Evolutionary conservation across 495 filamentous ascomycete species (phyloP).

Genomic region (Aspergillus mulundensis): DNA sequence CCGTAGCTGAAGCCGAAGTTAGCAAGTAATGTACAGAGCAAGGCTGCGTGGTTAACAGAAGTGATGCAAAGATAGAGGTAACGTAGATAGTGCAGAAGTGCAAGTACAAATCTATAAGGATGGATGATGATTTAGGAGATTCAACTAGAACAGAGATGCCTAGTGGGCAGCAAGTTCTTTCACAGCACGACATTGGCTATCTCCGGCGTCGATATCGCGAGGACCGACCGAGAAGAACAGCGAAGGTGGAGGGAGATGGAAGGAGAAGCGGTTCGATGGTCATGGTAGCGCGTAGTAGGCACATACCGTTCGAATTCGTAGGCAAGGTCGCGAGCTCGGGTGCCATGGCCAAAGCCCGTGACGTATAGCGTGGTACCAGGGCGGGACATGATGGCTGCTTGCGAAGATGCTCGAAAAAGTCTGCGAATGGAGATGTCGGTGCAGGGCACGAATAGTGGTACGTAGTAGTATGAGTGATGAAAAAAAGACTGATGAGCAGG

Average conservation of each 20-base stretch:
- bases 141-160: background rate
- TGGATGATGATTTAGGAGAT: background rate
- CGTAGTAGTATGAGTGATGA: background rate
- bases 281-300: slow-evolving; percentile 35
- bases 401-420: background rate
- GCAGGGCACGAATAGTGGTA: background rate
- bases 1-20: slow-evolving; percentile 69
- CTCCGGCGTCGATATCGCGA: slow-evolving; percentile 22
- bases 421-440: background rate
- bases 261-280: slow-evolving; percentile 25
- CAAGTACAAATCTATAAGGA: background rate
- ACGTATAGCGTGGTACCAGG: slow-evolving; percentile 95
- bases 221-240: slow-evolving; percentile 17
- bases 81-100: background rate
- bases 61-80: background rate
- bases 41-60: background rate
- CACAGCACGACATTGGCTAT: slow-evolving; percentile 7
- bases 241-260: slow-evolving; percentile 20
- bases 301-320: slow-evolving; percentile 99
- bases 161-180: slow-evolving; percentile 7
- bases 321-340: slow-evolving; percentile 97
- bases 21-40: slow-evolving; percentile 9
- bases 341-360: slow-evolving; percentile 96
- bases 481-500: slow-evolving; percentile 7
- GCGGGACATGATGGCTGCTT: slow-evolving; percentile 67